Evolutionary conservation across 805 yeast species (phyloP), one percentile per base, ranked within the genome.

Genomic region (Candida hispaniensis): DNA sequence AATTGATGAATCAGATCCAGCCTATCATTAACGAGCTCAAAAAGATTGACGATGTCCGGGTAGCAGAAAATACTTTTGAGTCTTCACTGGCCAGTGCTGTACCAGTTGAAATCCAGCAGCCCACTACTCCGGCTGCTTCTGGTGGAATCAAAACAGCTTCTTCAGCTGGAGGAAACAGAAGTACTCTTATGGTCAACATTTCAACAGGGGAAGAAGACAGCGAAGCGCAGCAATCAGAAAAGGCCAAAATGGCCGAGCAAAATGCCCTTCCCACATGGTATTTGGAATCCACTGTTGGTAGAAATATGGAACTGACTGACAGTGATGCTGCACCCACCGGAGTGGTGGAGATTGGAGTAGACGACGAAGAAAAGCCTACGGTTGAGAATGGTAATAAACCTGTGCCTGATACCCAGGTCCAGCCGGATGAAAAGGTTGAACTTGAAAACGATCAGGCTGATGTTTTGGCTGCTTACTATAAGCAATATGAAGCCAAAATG

Each of bases 241-340:
- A 69, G 67, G 73, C 71, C 56, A 76, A 69, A 55, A 67, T 71
- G 45, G 66, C 86, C 55, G 77, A 79, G 51, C 95, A 88, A 56
- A 91, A 91, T 54, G 95, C 95, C 4, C 66, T 91, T 46, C 99
- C 99, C 6, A 77, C 91, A 17, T 91, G 99, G 99, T 94, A 91
- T 54, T 73, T 79, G 44, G 77, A 78, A 47, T 74, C 88, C 51
- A 86, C 99, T 1, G 88, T 88, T 45, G 94, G 36, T 5, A 16
- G 94, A 28, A 66, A 75, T 46, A 57, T 67, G 9, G 64, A 67
- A 3, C 55, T 34, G 30, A 30, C 26, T 14, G 38, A 34, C 12
- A 34, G 26, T 5, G 38, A 34, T 16, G 19, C 15, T 16, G 29
- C 33, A 10, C 29, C 34, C n/a, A 18, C 13, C 17, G 41, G 38